These are phyloP conservation scores for Diaporthe vexans DNA, from an alignment of 2,329 filamentous ascomycete genomes.

Conservation along the genomic window DNA sequence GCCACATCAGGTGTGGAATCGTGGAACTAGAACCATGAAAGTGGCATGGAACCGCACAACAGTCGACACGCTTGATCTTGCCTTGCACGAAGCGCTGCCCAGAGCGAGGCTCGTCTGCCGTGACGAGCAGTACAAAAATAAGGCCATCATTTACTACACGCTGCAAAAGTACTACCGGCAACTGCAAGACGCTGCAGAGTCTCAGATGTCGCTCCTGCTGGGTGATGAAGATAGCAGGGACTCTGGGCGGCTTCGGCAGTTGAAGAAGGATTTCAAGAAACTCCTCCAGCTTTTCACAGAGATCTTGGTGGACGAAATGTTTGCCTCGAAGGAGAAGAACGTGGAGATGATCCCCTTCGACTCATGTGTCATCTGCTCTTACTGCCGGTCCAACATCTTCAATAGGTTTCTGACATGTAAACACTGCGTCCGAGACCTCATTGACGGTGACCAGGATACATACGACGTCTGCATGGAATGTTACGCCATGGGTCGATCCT, in stretches of 20 bases:
- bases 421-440: constrained; percentile 78
- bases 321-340: constrained; percentile 78
- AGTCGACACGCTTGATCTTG: constrained; percentile 89
- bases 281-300: constrained; percentile 84
- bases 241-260: constrained; percentile 68
- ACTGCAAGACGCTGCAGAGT: constrained; percentile 67
- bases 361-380: constrained; percentile 94
- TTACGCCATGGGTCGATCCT: constrained; percentile 96
- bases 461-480: constrained; percentile 99
- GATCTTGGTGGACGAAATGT: constrained; percentile 88
- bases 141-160: constrained; percentile 92
- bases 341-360: constrained; percentile 86
- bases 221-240: constrained; percentile 59
- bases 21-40: constrained; percentile 95
- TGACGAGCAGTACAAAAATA: constrained; percentile 99
- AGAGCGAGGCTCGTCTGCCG: constrained; percentile 92
- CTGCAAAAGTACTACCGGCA: constrained; percentile 82
- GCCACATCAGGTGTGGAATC: constrained; percentile 98
- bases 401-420: constrained; percentile 96
- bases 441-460: constrained; percentile 80
- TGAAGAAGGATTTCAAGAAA: constrained; percentile 86
- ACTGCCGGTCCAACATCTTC: constrained; percentile 96
- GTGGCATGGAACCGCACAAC: constrained; percentile 98
- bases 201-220: constrained; percentile 62
- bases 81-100: constrained; percentile 87